A percentile compares a stretch with the other conserved stretches of the same genome.
Evolutionary conservation across 2,329 filamentous ascomycete genomes (phyloP).

Genomic region (Hypoxylon sp.): DNA sequence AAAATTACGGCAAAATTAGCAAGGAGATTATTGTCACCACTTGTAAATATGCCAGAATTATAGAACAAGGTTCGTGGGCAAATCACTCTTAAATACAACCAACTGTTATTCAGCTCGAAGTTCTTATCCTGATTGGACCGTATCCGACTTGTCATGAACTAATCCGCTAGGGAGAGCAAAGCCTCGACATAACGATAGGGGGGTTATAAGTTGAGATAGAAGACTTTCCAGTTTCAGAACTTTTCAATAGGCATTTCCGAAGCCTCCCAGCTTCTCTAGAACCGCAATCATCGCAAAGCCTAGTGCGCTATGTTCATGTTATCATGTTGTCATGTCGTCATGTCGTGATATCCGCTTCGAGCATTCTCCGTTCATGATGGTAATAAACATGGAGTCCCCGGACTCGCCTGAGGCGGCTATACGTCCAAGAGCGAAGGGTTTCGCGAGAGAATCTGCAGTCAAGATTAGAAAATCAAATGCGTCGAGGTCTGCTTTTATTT

Average conservation of each 20-base stretch:
- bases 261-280: conserved; percentile 2
- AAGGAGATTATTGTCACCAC: no score
- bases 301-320: conserved; percentile 23
- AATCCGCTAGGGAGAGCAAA: not conserved
- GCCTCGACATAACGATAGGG: conserved; percentile 4
- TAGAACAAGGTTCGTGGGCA: conserved; percentile 6
- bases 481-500: conserved; percentile 42
- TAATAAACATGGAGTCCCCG: conserved; percentile 23
- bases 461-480: conserved; percentile 39
- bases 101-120: not conserved
- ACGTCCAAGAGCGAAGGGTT: conserved; percentile 47
- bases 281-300: conserved; percentile 20
- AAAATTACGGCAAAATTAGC: no score
- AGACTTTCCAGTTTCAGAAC: conserved; percentile 40
- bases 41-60: conserved; percentile 13
- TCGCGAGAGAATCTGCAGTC: conserved; percentile 41
- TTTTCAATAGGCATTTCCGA: conserved; percentile 8
- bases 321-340: conserved; percentile 26
- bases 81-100: not conserved
- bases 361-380: conserved; percentile 32
- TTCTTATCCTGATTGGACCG: not conserved
- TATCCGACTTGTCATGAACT: not conserved
- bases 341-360: conserved; percentile 16
- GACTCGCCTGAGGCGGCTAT: conserved; percentile 41
- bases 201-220: conserved; percentile 5